Percentiles rank a stretch among this genome's conserved stretches.
phyloP scores from a whole-genome alignment of 169 alveolate genomes.

The Babesia divergens region DNA sequence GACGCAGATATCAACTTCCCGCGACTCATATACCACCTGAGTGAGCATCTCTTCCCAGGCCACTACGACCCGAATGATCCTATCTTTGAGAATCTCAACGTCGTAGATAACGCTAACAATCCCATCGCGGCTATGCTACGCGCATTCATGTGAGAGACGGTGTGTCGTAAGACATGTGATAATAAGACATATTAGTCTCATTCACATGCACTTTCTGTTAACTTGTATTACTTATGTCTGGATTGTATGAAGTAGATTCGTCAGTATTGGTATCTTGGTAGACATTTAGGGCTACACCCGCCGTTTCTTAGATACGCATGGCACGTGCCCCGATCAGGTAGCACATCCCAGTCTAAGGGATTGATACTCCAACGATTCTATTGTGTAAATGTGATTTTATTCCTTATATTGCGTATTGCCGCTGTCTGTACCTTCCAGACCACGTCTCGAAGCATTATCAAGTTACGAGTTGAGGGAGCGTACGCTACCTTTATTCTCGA shows the following conservation, averaged over 20 bases:
- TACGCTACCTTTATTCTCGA: not conserved
- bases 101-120: not conserved
- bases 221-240: no score
- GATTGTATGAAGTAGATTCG: no score
- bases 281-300: no score
- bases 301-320: no score
- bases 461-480: not conserved
- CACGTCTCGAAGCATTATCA: not conserved
- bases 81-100: not conserved
- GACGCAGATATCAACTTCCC: conserved; percentile 42
- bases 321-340: no score
- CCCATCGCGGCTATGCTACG: conserved; percentile 16
- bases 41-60: conserved; percentile 21
- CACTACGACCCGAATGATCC: conserved; percentile 28
- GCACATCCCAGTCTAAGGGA: no score
- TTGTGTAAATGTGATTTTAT: no score
- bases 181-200: not conserved
- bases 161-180: not conserved
- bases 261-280: no score
- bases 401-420: not conserved
- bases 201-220: no score
- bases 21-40: conserved; percentile 1
- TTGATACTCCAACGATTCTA: no score
- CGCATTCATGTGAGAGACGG: not conserved
- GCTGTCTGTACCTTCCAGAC: not conserved